Conservation (phyloP, 352 stramenopile genomes). For the Phytophthora cactorum region DNA sequence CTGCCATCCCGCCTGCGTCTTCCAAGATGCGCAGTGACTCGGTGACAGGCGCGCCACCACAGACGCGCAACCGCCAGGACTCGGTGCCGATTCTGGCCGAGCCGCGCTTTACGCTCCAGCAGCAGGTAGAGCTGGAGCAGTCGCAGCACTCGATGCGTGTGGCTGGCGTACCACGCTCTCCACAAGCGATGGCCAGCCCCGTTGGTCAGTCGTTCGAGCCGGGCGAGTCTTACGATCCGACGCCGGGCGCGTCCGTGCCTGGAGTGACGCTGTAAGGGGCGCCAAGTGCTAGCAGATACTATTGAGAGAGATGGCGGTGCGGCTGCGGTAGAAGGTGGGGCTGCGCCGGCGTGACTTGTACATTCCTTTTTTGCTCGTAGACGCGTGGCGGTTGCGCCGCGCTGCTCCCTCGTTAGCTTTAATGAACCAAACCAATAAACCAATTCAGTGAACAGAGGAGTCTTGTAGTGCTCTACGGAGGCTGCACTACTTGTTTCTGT, state of each 20-base stretch:
- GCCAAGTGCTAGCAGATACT: conserved; percentile 30
- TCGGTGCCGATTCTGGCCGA: conserved; percentile 40
- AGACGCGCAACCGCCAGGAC: conserved; percentile 40
- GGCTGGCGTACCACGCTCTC: conserved; percentile 28
- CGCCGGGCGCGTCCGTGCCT: conserved; percentile 31
- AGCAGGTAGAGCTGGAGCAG: conserved; percentile 42
- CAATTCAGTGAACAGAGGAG: conserved; percentile 13
- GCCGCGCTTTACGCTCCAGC: conserved; percentile 48
- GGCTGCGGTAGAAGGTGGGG: conserved; percentile 14
- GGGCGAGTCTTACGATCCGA: conserved; percentile 26
- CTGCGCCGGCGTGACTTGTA: conserved; percentile 30
- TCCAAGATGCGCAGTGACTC: conserved; percentile 51
- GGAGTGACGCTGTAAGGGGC: conserved; percentile 45
- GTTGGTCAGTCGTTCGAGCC: conserved; percentile 31
- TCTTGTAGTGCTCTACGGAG: not conserved
- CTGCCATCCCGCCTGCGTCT: conserved; percentile 23
- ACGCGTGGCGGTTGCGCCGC: conserved; percentile 20
- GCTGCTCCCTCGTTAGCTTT: conserved; percentile 34
- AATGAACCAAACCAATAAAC: conserved; percentile 35
- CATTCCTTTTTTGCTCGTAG: conserved; percentile 42
- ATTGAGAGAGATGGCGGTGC: conserved; percentile 21
- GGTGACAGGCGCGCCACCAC: conserved; percentile 32
- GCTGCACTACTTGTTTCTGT: not conserved
- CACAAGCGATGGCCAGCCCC: conserved; percentile 33
- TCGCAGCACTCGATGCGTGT: conserved; percentile 33